phyloP scores from a whole-genome alignment of 2,329 filamentous ascomycete genomes.

The Apiospora sp. region DNA sequence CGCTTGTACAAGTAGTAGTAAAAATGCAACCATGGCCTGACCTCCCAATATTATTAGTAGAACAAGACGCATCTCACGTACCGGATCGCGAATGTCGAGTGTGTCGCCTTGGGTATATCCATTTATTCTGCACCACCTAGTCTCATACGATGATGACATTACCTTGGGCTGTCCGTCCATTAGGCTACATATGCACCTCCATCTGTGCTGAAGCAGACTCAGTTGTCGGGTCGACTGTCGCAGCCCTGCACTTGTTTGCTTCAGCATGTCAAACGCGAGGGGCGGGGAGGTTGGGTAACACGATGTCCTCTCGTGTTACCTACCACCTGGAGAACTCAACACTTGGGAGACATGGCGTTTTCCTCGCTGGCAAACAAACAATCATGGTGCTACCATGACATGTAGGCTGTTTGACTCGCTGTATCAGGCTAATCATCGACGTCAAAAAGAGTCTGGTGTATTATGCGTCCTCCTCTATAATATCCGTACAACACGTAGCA shows the following conservation, averaged over 20 bases:
- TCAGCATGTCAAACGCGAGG: neutral
- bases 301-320: neutral
- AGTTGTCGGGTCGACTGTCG: conserved; percentile 11
- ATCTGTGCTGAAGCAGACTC: neutral
- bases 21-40: conserved; percentile 17
- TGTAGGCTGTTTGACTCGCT: conserved; percentile 10
- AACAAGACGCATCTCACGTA: neutral
- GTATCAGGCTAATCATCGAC: conserved; percentile 15
- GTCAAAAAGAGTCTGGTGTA: conserved; percentile 14
- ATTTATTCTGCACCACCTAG: conserved; percentile 2
- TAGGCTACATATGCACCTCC: neutral
- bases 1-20: conserved; percentile 1
- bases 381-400: neutral
- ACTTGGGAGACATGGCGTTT: conserved; percentile 1
- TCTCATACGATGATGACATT: neutral
- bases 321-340: neutral
- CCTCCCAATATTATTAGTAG: conserved; percentile 1
- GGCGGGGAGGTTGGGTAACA: neutral
- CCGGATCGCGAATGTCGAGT: neutral
- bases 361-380: neutral
- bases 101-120: neutral
- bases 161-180: neutral
- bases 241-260: conserved; percentile 16
- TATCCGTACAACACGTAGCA: conserved; percentile 17
- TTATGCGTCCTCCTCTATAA: conserved; percentile 4